Evolutionary conservation across 2,329 filamentous ascomycete genomes (phyloP).

Genomic region (Venturia carpophila): DNA sequence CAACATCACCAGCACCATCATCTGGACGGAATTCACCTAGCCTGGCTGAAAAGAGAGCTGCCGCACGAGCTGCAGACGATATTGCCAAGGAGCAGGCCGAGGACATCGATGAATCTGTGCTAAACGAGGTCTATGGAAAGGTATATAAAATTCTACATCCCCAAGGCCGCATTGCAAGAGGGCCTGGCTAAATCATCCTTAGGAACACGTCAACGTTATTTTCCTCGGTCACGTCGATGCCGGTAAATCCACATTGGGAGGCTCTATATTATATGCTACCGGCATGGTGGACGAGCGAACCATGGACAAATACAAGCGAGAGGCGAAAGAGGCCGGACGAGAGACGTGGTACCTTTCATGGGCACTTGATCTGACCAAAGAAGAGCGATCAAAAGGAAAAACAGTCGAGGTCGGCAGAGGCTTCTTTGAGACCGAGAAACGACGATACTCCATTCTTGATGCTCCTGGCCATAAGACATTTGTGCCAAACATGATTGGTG

Average conservation of each 20-base stretch:
- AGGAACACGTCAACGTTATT: constrained; percentile 83
- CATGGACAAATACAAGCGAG: constrained; percentile 94
- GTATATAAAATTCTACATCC: background rate
- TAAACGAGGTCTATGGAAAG: constrained; percentile 95
- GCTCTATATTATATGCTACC: constrained; percentile 83
- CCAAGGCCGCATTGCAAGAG: background rate
- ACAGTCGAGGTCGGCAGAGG: constrained; percentile 85
- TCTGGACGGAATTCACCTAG: constrained; percentile 78
- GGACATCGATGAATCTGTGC: constrained; percentile 71
- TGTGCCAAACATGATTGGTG: constrained; percentile 96
- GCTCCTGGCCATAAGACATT: constrained; percentile 97
- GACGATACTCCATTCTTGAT: constrained; percentile 92
- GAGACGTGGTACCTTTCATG: constrained; percentile 99
- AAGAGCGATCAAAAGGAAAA: constrained; percentile 93
- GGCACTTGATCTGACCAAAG: constrained; percentile 94
- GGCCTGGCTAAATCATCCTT: background rate
- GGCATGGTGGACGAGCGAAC: constrained; percentile 99
- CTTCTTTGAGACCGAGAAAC: constrained; percentile 95
- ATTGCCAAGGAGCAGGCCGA: constrained; percentile 74
- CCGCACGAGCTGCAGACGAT: constrained; percentile 64
- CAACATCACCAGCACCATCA: constrained; percentile 70
- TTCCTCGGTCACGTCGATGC: constrained; percentile 98
- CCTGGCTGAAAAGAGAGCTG: constrained; percentile 50
- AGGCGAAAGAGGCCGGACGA: constrained; percentile 90
- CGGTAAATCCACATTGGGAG: constrained; percentile 92